Evolutionary conservation across 2,329 filamentous ascomycete genomes (phyloP).

Genomic region (Aureobasidium sp.): DNA sequence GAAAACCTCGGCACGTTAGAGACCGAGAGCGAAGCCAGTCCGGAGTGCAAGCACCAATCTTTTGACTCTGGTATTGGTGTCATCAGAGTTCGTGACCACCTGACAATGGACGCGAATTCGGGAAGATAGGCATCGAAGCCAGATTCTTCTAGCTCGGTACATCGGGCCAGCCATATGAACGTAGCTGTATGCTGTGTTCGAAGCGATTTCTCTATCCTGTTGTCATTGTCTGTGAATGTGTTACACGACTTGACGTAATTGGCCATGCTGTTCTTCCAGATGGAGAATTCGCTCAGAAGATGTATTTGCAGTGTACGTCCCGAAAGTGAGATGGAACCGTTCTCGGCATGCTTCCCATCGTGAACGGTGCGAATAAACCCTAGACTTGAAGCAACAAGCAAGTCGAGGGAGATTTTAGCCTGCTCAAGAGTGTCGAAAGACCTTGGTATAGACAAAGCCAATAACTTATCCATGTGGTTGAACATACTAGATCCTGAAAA

Average conservation of each 20-base stretch:
- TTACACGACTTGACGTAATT: background rate
- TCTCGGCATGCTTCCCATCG: background rate
- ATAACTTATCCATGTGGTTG: background rate
- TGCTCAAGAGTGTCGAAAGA: background rate
- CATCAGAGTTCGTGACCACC: background rate
- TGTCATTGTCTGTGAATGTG: background rate
- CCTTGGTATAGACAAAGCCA: background rate
- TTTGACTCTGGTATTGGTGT: background rate
- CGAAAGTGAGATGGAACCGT: background rate
- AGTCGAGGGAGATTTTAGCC: background rate
- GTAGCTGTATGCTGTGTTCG: conserved; percentile 21
- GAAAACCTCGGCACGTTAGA: conserved; percentile 20
- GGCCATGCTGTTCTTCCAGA: conserved; percentile 7
- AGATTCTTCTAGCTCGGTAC: conserved; percentile 18
- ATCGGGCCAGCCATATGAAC: conserved; percentile 20
- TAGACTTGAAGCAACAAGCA: conserved; percentile 1
- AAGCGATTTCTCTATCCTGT: background rate
- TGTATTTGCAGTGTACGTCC: background rate
- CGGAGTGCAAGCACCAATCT: background rate
- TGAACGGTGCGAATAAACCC: background rate
- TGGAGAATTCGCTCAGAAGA: background rate
- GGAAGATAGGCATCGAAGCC: conserved; percentile 18
- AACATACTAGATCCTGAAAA: background rate
- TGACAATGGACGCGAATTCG: conserved; percentile 21
- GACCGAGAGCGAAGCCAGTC: background rate